Evolutionary conservation across 345 rosid genomes (phyloP).

Genomic region (Aquilaria yunnanensis): DNA sequence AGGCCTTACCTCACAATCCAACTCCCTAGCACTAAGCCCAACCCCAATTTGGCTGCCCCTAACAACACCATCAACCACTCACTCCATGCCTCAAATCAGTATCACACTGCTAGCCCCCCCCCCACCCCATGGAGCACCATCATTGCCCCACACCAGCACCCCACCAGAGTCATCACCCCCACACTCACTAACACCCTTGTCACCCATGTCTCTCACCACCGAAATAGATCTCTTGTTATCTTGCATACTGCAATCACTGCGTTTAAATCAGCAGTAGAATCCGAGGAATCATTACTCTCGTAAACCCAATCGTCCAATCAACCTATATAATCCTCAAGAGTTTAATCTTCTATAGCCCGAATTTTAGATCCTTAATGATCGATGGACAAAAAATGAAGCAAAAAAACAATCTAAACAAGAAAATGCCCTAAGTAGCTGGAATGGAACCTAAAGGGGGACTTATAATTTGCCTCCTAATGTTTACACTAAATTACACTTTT

Average conservation of each 20-base stretch:
- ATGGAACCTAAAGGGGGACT: conserved; percentile 31
- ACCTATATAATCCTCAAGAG: conserved; percentile 61
- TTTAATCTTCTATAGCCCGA: conserved; percentile 61
- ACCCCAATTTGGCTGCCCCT: conserved; percentile 54
- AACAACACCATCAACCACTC: conserved; percentile 66
- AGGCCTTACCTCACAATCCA: conserved; percentile 47
- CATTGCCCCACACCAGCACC: conserved; percentile 90
- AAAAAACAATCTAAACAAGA: conserved; percentile 44
- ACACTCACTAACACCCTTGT: conserved; percentile 25
- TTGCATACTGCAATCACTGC: conserved; percentile 86
- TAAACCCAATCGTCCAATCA: conserved; percentile 82
- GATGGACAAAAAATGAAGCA: conserved; percentile 63
- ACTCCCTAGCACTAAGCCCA: conserved; percentile 73
- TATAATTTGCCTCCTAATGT: too few species aligned
- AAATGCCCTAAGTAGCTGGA: conserved; percentile 69
- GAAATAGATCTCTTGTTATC: conserved; percentile 74
- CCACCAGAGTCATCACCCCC: conserved; percentile 82
- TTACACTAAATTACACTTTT: too few species aligned
- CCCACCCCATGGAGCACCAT: conserved; percentile 2
- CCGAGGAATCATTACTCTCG: conserved; percentile 80
- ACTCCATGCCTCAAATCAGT: conserved; percentile 74
- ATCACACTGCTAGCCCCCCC: too few species aligned
- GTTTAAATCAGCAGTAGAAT: conserved; percentile 71
- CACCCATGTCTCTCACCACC: conserved; percentile 54
- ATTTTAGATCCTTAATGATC: conserved; percentile 37